Evolutionary conservation across 192 early-diverging fungal genomes (phyloP), one percentile per base, ranked within the genome.

Genomic region (Irineochytrium annulatum): DNA sequence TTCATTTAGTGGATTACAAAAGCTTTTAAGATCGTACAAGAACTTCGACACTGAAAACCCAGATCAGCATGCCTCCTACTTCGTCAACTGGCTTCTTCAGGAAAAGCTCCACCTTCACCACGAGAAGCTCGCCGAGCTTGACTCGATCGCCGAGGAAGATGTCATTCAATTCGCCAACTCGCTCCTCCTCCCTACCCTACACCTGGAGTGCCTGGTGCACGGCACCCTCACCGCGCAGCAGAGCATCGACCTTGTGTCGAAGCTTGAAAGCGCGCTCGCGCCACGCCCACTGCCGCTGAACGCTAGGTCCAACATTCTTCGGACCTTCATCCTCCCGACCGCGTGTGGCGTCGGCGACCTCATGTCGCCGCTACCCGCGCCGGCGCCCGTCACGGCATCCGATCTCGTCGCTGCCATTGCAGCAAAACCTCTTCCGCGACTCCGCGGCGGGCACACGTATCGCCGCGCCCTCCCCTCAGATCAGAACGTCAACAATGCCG

Each of bases 401-500:
- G 11, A 41, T 13, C 13, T 8, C 6, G 5, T 24, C 22, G 26
- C 26, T 24, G 6, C 46, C 5, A n/a, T n/a, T n/a, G n/a, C n/a
- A n/a, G n/a, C n/a, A n/a, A n/a, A n/a, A n/a, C n/a, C n/a, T n/a
- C n/a, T n/a, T n/a, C n/a, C n/a, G n/a, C n/a, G n/a, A n/a, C n/a
- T n/a, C n/a, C n/a, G n/a, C n/a, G n/a, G n/a, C n/a, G 46, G 46
- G 11, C 31, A 55, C 53, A 63, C 54, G 6, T 56, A 63, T 37
- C 62, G 62, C 30, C 62, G 62, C 17, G 20, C 31, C 24, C 87
- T 90, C 0, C 87, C 86, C 0, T 91, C 94, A 60, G 68, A 76
- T 13, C 77, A 87, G 35, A 91, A 98, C 67, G 67, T 93, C 41
- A 95, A 98, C 69, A 91, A 87, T 55, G 88, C 91, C 44, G 82